Base-by-base conservation (phyloP, 306 rosid genomes). In the barrel medic (Medicago truncatula) region DNA sequence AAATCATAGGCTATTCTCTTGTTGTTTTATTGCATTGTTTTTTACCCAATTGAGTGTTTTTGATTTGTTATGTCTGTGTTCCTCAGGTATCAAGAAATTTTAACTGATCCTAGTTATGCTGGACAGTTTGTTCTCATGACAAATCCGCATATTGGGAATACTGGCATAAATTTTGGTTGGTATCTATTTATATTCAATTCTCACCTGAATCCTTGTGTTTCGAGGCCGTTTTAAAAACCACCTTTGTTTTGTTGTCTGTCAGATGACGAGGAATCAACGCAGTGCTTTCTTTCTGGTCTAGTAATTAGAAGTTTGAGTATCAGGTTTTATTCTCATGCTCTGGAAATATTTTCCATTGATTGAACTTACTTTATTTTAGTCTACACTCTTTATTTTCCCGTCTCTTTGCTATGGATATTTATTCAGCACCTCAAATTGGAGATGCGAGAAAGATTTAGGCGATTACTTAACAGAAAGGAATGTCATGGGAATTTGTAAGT, bases 401-500 rank as follows among this genome's bases (percentile, higher is more conserved):
- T 72, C 52, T 76, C 23, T 50, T n/a, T 54, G 59, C 40, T 11
- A 73, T 76, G 68, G 9, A 63, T 78, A 7, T 79, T 76, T 80
- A 7, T 80, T 54, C 89, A 95, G 98, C 74, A 87, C 98, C 63
- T 95, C 99, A 56, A 95, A 90, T 80, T 92, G 96, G 95, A 88
- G 99, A 85, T 90, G 91, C 74, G 83, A 76, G 18, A 77, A 92
- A 80, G 75, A 77, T 53, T 88, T 95, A 0, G 91, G 85, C 34
- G 92, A 90, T 87, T 95, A 92, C 89, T 84, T 95, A 75, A 85
- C 80, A 21, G 83, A 87, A 80, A 90, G 97, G 85, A 95, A 95
- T 72, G 81, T 95, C 79, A 95, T 95, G 97, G 99, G 97, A 85
- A 92, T 95, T 70, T 95, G 99, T 95, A 81, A 92, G 98, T 86